Percentiles rank a stretch among this genome's conserved stretches.
These are phyloP conservation scores for Talaromyces sp. DNA, from an alignment of 2,329 filamentous ascomycete genomes.

Conservation along the genomic window DNA sequence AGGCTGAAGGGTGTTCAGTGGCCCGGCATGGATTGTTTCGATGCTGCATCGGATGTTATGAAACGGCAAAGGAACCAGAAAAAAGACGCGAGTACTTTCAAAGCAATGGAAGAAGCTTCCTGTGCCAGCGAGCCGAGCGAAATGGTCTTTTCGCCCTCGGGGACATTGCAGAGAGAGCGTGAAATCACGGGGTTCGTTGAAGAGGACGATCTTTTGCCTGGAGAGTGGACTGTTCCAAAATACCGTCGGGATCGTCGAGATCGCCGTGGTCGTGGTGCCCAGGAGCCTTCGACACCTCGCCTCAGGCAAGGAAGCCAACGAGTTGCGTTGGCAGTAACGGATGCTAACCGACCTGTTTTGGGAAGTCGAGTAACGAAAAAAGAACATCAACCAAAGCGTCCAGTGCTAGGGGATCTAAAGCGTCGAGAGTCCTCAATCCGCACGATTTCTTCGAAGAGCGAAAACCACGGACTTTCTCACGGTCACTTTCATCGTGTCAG, in stretches of 20 bases:
- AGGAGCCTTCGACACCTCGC: neutral
- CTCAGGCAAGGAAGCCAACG: conserved; percentile 4
- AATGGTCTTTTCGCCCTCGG: conserved; percentile 47
- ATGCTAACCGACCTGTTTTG: conserved; percentile 17
- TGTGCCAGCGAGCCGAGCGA: conserved; percentile 48
- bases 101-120: conserved; percentile 48
- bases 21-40: conserved; percentile 55
- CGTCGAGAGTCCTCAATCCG: neutral
- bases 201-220: conserved; percentile 47
- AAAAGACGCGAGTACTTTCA: conserved; percentile 48
- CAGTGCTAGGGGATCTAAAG: neutral
- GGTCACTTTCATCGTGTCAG: conserved; percentile 27
- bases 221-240: conserved; percentile 46
- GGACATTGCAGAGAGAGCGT: conserved; percentile 44
- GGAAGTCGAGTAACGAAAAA: conserved; percentile 16
- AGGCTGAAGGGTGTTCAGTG: conserved; percentile 50
- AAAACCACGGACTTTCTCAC: conserved; percentile 6
- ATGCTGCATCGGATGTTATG: conserved; percentile 51
- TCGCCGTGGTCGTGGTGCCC: neutral
- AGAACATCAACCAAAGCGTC: conserved; percentile 9
- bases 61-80: conserved; percentile 52
- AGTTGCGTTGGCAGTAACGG: conserved; percentile 10
- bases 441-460: neutral
- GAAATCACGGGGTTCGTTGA: conserved; percentile 51
- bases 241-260: conserved; percentile 25